These are phyloP conservation scores for Yamadazyma sp. DNA, from an alignment of 805 yeast genomes.

Conservation along the genomic window DNA sequence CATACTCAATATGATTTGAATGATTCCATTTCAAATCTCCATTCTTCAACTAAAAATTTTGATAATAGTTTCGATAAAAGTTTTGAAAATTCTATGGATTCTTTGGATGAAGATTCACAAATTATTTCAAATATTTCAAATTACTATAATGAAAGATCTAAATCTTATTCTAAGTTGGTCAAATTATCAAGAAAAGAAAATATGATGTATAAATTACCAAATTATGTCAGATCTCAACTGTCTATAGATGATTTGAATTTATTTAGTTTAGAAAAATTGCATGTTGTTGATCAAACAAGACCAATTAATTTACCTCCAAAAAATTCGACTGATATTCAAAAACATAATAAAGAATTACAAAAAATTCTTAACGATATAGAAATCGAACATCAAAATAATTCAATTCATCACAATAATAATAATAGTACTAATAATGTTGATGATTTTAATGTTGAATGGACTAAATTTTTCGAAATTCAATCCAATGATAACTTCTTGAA, in stretches of 20 bases:
- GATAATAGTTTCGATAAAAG: not conserved
- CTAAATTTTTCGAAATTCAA: slow-evolving; percentile 15
- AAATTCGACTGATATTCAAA: slow-evolving; percentile 44
- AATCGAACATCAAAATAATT: too few relatives aligned
- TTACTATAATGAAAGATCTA: slow-evolving; percentile 34
- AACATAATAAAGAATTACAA: slow-evolving; percentile 56
- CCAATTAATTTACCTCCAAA: slow-evolving; percentile 76
- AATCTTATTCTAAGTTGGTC: slow-evolving; percentile 30
- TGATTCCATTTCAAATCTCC: not conserved
- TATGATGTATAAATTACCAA: slow-evolving; percentile 35
- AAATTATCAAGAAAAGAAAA: slow-evolving; percentile 30
- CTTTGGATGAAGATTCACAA: slow-evolving; percentile 24
- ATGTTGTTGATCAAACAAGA: slow-evolving; percentile 54
- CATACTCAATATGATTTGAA: slow-evolving; percentile 3
- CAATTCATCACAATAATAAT: too few relatives aligned
- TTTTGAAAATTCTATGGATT: not conserved
- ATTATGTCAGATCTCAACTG: slow-evolving; percentile 35
- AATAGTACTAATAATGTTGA: slow-evolving; percentile 8
- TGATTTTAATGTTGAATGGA: slow-evolving; percentile 9
- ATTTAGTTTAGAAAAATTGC: slow-evolving; percentile 59
- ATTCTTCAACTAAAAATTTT: not conserved
- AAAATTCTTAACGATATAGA: slow-evolving; percentile 42
- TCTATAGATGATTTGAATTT: slow-evolving; percentile 57
- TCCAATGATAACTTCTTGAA: slow-evolving; percentile 20
- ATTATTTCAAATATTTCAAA: slow-evolving; percentile 35